These are phyloP conservation scores for Trifolium pratense DNA, from an alignment of 306 rosid genomes.

Conservation along the genomic window DNA sequence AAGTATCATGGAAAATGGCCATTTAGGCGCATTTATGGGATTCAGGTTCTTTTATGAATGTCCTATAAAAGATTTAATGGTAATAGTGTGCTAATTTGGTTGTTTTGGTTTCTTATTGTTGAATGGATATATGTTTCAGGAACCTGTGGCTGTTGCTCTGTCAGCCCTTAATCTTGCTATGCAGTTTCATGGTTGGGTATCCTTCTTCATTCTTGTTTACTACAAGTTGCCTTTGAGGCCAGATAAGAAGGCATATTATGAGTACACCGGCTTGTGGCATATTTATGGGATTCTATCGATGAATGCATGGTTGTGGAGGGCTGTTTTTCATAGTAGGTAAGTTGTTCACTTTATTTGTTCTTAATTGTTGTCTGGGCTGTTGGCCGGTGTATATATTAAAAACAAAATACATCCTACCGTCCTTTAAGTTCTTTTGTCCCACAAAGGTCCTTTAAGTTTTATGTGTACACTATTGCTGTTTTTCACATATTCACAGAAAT, in stretches of 20 bases:
- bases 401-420: background rate
- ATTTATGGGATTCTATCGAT: conserved; percentile 80
- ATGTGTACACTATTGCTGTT: background rate
- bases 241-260: conserved; percentile 74
- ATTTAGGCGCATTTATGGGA: conserved; percentile 83
- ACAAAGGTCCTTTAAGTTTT: background rate
- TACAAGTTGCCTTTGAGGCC: conserved; percentile 80
- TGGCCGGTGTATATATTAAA: background rate
- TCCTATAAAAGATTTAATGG: conserved; percentile 31
- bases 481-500: background rate
- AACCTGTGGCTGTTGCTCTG: conserved; percentile 90
- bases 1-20: conserved; percentile 99
- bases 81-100: conserved; percentile 16
- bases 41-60: conserved; percentile 65
- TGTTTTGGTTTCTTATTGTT: conserved; percentile 36
- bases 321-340: conserved; percentile 91
- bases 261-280: conserved; percentile 92
- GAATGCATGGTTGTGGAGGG: conserved; percentile 96
- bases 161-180: conserved; percentile 91
- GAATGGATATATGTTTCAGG: conserved; percentile 56
- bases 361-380: conserved; percentile 11
- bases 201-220: conserved; percentile 89
- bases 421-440: background rate
- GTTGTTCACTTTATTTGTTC: conserved; percentile 38
- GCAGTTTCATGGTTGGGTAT: conserved; percentile 99